Evolutionary conservation across 768 basidiomycete species (phyloP), one percentile per base, ranked within the genome.

Genomic region (Piloderma croceum): DNA sequence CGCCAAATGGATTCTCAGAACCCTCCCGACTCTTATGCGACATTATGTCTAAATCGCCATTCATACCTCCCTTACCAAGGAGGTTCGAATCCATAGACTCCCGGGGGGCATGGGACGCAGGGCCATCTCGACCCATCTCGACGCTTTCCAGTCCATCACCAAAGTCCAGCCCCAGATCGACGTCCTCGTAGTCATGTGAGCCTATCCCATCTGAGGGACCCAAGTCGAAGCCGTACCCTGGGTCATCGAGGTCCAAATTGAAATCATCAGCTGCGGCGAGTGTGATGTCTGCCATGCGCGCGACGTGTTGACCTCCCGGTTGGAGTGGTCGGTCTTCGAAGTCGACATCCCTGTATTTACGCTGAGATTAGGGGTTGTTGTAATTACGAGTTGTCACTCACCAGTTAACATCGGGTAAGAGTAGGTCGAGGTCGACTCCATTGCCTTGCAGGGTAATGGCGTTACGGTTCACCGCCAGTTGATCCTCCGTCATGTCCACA

Each of bases 401-500:
- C 89, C 88, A 90, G 52, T 89, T 81, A 32, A 85, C 71, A 50
- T 90, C 86, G 3, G 86, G 85, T 15, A 89, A 66, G 7, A 88
- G 66, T 17, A 90, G 69, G 48, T 92, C 88, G 24, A 92, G 69
- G 53, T 91, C 90, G 25, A 91, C 68, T 38, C 78, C 80, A 37
- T 76, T 80, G 1, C 76, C 76, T 54, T 87, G 81, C 24, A 93
- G 72, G 2, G 91, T 94, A 62, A 97, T 94, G 21, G 91, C 78
- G 45, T 87, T 89, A 55, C 83, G 81, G 58, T 82, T 83, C 25
- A 90, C 90, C 1, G 78, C 79, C 1, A 93, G 74, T 60, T 94
- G 90, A 46, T 96, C 93, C 47, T 94, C 92, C 5, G 91, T 90
- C 77, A 98, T 79, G 63, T 99, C 96, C 25, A 97, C 96, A 7